Evolutionary conservation across 108 stramenopile species (phyloP).

Genomic region (Skeletonema tropicum): DNA sequence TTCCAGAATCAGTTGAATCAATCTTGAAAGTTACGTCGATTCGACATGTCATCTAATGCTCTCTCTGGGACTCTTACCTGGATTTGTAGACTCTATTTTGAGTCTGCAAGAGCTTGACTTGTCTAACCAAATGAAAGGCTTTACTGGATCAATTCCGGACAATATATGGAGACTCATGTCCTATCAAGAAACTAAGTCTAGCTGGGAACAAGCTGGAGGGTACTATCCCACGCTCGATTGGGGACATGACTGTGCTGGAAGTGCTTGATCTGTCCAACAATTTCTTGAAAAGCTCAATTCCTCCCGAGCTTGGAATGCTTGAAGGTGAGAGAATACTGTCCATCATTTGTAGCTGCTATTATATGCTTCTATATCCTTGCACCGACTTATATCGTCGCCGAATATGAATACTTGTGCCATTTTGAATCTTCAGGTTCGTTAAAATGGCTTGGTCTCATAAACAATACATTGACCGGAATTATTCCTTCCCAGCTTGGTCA

Average conservation of each 20-base stretch:
- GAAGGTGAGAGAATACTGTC: too few species aligned
- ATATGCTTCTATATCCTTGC: too few species aligned
- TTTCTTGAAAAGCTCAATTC: too few species aligned
- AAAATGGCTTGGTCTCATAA: not conserved
- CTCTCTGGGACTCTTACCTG: slow-evolving; percentile 28
- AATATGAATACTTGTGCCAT: too few species aligned
- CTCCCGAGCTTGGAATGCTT: too few species aligned
- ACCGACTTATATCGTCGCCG: too few species aligned
- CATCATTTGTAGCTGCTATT: too few species aligned
- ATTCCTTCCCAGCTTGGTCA: not conserved
- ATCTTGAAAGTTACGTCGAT: not conserved
- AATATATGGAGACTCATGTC: not conserved
- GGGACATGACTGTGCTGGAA: too few species aligned
- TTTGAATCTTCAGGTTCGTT: slow-evolving; percentile 16
- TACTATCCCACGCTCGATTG: too few species aligned
- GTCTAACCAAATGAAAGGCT: slow-evolving; percentile 9
- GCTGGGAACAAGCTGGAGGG: too few species aligned
- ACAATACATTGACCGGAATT: not conserved
- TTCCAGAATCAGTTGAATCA: slow-evolving; percentile 8
- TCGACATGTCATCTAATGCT: slow-evolving; percentile 8
- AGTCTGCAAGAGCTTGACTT: not conserved
- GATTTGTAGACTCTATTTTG: not conserved
- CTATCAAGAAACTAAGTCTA: not conserved
- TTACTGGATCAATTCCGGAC: slow-evolving; percentile 19
- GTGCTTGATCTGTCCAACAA: too few species aligned